phyloP scores from a whole-genome alignment of 2,329 filamentous ascomycete genomes.

The Penicillium sp. region DNA sequence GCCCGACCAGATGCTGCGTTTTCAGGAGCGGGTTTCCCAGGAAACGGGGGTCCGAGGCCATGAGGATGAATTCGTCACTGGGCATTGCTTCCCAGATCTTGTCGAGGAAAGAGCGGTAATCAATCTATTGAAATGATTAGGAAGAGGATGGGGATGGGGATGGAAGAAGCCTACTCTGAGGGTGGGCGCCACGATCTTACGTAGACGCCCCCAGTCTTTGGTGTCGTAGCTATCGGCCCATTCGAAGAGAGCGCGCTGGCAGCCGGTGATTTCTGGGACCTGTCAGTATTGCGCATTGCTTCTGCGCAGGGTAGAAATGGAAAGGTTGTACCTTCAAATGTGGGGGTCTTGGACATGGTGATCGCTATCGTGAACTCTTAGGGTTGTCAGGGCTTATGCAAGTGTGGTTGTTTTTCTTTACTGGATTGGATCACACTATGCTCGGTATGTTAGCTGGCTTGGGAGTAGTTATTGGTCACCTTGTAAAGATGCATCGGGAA shows the following conservation, averaged over 20 bases:
- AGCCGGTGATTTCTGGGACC: constrained; percentile 19
- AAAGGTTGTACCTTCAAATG: neutral
- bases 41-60: constrained; percentile 48
- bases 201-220: constrained; percentile 35
- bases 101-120: constrained; percentile 58
- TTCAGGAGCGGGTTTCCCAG: constrained; percentile 53
- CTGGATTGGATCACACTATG: too few species aligned
- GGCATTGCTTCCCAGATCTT: constrained; percentile 42
- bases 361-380: neutral
- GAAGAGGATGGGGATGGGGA: neutral
- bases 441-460: too few species aligned
- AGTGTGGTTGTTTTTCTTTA: too few species aligned
- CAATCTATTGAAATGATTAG: constrained; percentile 43
- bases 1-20: constrained; percentile 57
- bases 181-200: constrained; percentile 35
- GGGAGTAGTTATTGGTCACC: too few species aligned
- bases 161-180: constrained; percentile 6
- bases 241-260: constrained; percentile 28
- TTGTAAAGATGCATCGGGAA: too few species aligned
- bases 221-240: constrained; percentile 39
- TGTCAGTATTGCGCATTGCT: neutral
- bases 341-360: neutral
- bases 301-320: neutral
- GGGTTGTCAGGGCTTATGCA: too few species aligned
- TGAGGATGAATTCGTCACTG: constrained; percentile 50